Evolutionary conservation across 108 stramenopile species (phyloP).

Genomic region (Cyclotella distinguenda): DNA sequence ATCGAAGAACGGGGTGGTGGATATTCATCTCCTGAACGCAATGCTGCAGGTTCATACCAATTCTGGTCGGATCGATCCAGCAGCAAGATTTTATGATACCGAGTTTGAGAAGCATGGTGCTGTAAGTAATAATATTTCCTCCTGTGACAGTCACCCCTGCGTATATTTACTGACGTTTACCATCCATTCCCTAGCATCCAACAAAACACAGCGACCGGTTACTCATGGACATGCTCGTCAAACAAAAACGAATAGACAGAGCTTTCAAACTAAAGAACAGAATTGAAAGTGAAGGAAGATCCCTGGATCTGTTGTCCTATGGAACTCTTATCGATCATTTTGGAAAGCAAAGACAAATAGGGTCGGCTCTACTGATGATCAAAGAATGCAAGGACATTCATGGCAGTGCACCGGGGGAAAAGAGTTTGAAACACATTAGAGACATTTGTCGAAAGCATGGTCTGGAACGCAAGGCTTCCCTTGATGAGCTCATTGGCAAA

Average conservation of each 20-base stretch:
- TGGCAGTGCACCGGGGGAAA: slow-evolving; percentile 69
- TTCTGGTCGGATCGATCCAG: slow-evolving; percentile 61
- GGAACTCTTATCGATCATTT: slow-evolving; percentile 78
- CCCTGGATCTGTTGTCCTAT: slow-evolving; percentile 71
- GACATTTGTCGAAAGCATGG: slow-evolving; percentile 51
- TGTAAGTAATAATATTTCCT: slow-evolving; percentile 35
- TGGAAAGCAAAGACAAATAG: slow-evolving; percentile 59
- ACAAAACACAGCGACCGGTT: slow-evolving; percentile 79
- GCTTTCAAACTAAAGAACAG: slow-evolving; percentile 69
- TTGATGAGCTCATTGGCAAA: slow-evolving; percentile 64
- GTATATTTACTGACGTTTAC: not conserved
- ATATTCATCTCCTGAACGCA: slow-evolving; percentile 67
- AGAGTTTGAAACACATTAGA: slow-evolving; percentile 54
- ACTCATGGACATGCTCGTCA: slow-evolving; percentile 78
- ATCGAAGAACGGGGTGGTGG: slow-evolving; percentile 58
- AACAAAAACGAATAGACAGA: slow-evolving; percentile 61
- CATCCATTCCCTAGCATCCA: slow-evolving; percentile 45
- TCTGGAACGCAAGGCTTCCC: slow-evolving; percentile 42
- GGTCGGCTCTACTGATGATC: slow-evolving; percentile 73
- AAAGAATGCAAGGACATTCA: slow-evolving; percentile 78
- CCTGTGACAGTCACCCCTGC: not conserved
- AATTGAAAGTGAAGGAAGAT: slow-evolving; percentile 62
- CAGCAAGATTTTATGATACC: slow-evolving; percentile 58
- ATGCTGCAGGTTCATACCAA: slow-evolving; percentile 69
- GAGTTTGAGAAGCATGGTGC: slow-evolving; percentile 53